These are phyloP conservation scores for Cystobasidium sp. DNA, from an alignment of 1,284 basidiomycete genomes.

Conservation along the genomic window DNA sequence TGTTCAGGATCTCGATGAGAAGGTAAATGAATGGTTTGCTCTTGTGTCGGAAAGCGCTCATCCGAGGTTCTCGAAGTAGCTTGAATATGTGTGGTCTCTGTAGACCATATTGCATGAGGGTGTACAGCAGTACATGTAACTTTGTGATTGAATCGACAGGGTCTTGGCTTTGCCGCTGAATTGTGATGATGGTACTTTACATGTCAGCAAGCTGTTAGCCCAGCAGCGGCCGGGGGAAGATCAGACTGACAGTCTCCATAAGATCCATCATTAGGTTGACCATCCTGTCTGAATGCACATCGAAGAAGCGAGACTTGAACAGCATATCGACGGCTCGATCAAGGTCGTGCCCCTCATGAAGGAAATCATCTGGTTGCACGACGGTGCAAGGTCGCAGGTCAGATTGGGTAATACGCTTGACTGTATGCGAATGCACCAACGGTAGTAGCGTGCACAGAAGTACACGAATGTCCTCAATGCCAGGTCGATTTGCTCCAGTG, in stretches of 20 bases:
- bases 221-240: constrained; percentile 41
- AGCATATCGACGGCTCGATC: constrained; percentile 76
- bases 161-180: constrained; percentile 23
- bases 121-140: constrained; percentile 35
- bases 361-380: constrained; percentile 60
- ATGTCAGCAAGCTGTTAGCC: constrained; percentile 19
- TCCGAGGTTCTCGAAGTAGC: constrained; percentile 65
- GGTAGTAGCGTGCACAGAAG: constrained; percentile 81
- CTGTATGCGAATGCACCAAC: constrained; percentile 61
- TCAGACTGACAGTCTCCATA: constrained; percentile 66
- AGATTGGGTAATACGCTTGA: constrained; percentile 3
- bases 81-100: constrained; percentile 43
- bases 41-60: constrained; percentile 76
- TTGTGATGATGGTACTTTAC: constrained; percentile 16
- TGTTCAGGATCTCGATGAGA: constrained; percentile 64
- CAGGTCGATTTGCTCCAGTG: constrained; percentile 74
- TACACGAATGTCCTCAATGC: constrained; percentile 75
- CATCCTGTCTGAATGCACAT: constrained; percentile 87
- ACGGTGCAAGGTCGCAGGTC: background rate
- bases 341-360: constrained; percentile 77
- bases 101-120: constrained; percentile 29
- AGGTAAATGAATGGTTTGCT: constrained; percentile 81
- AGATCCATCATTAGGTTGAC: constrained; percentile 74
- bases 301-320: constrained; percentile 79
- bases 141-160: constrained; percentile 26